phyloP scores from a whole-genome alignment of 148 eudicot genomes.

The Rhododendron mucronatum region DNA sequence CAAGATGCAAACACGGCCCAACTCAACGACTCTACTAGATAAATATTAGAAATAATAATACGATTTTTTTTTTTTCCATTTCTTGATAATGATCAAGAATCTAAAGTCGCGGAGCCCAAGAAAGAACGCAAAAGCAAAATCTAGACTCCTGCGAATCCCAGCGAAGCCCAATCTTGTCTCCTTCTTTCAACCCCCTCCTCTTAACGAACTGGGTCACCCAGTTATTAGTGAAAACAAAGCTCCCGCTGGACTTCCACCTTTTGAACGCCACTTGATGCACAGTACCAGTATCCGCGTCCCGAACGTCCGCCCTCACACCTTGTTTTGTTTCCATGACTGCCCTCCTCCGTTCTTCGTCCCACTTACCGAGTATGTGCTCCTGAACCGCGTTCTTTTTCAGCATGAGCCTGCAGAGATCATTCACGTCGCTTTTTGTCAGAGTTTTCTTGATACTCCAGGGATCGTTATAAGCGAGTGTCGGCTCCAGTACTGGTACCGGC shows the following conservation, averaged over 20 bases:
- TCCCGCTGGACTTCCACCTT: neutral
- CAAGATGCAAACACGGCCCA: too few relatives aligned
- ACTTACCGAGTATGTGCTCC: neutral
- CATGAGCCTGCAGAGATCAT: neutral
- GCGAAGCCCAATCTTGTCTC: too few relatives aligned
- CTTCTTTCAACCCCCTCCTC: neutral
- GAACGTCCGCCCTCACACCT: neutral
- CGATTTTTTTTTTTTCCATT: too few relatives aligned
- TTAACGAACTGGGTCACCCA: neutral
- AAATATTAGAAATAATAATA: too few relatives aligned
- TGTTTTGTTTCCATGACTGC: neutral
- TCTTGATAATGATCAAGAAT: too few relatives aligned
- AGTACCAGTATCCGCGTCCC: neutral
- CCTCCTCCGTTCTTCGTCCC: neutral
- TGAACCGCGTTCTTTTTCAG: neutral
- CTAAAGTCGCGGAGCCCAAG: too few relatives aligned
- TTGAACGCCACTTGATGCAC: neutral
- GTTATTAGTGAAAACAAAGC: neutral
- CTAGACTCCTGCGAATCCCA: too few relatives aligned
- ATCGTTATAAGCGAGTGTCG: neutral
- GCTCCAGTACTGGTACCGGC: neutral
- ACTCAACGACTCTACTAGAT: too few relatives aligned
- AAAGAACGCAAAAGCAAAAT: too few relatives aligned
- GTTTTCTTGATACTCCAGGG: conserved; percentile 9
- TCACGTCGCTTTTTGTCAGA: neutral